Base-by-base conservation (phyloP, 2,329 filamentous ascomycete species). In the Juglanconis oblonga region DNA sequence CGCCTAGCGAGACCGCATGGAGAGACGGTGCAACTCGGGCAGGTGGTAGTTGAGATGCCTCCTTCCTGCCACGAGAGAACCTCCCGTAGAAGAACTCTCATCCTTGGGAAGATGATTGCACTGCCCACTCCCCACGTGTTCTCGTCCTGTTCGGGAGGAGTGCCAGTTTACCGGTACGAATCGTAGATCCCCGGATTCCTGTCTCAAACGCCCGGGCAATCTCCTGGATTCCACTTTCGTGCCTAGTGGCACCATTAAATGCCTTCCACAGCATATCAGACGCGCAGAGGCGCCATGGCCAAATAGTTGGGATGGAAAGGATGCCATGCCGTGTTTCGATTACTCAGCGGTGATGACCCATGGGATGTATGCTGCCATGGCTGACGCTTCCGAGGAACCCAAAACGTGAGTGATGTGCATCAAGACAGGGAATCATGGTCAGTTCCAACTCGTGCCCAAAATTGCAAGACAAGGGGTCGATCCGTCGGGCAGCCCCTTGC, bases 1-100 rank as follows among this genome's bases (percentile, higher is more conserved):
- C 59, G 59, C 59, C 56, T 62, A 60, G 58, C 58, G 33, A 53
- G 48, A 14, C 58, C 50, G 58, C 49, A 54, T 42, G 24, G 33
- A 40, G 17, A 31, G 9, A 32, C 54, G 31, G 54, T 17, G 35
- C 29, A 36, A 33, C 8, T 7, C 14, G 14, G 11, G 14, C 14
- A 44, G 14, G 14, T 13, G 4, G 11, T 6, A 13, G 14, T 44
- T 6, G 5, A 14, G 40, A 44, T 17, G 40, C 14, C 40, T 17
- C 7, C 40, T 14, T 5, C 10, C 40, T 10, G 5, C 14, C 10
- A 38, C 35, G 35, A 38, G 35, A 7, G 35, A 38, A 38, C 35
- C 7, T 38, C 35, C 8, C 35, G 11, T 5, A 5, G 5, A 10
- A 13, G 8, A 44, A 10, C 5, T 44, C 40, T 44, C 40, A 44